Conservation (phyloP, 2,329 filamentous ascomycete species). For the Fusarium graminum region DNA sequence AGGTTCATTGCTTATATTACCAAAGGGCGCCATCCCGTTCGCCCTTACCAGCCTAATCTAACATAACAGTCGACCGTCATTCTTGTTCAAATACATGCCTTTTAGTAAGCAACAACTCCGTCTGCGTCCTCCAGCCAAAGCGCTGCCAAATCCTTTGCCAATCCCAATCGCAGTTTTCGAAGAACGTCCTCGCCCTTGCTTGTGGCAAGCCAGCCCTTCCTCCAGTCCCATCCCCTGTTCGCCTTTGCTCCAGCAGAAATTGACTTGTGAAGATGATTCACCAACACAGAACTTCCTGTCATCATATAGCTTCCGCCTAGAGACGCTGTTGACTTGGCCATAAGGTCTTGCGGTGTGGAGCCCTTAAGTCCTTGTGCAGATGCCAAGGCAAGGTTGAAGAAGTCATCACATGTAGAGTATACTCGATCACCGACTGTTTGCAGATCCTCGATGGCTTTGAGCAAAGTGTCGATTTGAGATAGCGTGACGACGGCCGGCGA, state of each 20-base stretch:
- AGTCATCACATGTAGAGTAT: conserved; percentile 80
- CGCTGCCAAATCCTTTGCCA: conserved; percentile 80
- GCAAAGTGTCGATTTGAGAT: conserved; percentile 78
- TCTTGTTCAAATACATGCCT: conserved; percentile 36
- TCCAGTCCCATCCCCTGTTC: conserved; percentile 81
- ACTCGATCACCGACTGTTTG: conserved; percentile 80
- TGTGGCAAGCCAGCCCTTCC: conserved; percentile 77
- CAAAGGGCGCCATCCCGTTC: conserved; percentile 28
- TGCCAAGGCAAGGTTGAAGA: conserved; percentile 80
- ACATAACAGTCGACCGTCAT: conserved; percentile 27
- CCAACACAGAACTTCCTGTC: conserved; percentile 79
- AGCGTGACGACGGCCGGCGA: conserved; percentile 69
- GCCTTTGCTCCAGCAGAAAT: conserved; percentile 66
- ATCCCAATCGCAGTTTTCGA: conserved; percentile 75
- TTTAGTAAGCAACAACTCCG: conserved; percentile 60
- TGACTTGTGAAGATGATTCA: conserved; percentile 71
- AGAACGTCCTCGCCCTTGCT: conserved; percentile 78
- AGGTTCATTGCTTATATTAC: conserved; percentile 40
- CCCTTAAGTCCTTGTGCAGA: conserved; percentile 74
- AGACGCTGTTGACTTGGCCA: conserved; percentile 69
- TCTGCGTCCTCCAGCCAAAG: conserved; percentile 78
- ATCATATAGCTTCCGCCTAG: conserved; percentile 75
- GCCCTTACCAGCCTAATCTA: conserved; percentile 21
- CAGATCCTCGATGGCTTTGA: conserved; percentile 84
- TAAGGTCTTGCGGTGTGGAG: conserved; percentile 73